A percentile compares a stretch with the other conserved stretches of the same genome.
phyloP scores from a whole-genome alignment of 768 basidiomycete species.

The Leucocoprinus leucothites region DNA sequence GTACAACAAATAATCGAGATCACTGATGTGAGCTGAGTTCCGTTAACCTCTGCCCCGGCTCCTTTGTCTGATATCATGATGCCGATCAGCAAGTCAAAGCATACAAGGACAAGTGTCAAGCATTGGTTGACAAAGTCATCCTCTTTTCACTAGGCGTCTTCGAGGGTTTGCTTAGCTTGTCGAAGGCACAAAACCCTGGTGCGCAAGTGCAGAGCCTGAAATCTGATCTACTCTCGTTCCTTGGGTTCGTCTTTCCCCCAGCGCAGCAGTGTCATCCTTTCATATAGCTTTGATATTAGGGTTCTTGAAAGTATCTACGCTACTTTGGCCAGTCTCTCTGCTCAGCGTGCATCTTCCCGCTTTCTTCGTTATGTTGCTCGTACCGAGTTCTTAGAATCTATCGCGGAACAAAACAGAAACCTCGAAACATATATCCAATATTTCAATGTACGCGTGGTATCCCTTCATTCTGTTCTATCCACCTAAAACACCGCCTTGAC shows the following conservation, averaged over 20 bases:
- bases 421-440: slow-evolving; percentile 8
- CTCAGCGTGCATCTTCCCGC: neutral
- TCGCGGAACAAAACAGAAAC: slow-evolving; percentile 4
- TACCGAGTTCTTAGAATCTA: neutral
- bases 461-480: neutral
- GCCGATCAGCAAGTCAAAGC: slow-evolving; percentile 1
- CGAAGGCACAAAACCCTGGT: neutral
- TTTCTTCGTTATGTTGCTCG: slow-evolving; percentile 9
- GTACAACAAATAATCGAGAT: slow-evolving; percentile 25
- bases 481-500: too few relatives aligned
- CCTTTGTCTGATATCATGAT: neutral
- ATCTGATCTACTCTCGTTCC: slow-evolving; percentile 5
- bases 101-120: slow-evolving; percentile 4
- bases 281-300: neutral
- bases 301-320: slow-evolving; percentile 8
- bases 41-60: too few relatives aligned
- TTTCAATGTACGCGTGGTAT: slow-evolving; percentile 5
- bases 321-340: neutral
- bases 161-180: slow-evolving; percentile 1
- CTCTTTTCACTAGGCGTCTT: slow-evolving; percentile 8
- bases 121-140: slow-evolving; percentile 2
- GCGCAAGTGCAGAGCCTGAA: slow-evolving; percentile 6
- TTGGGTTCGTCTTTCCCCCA: slow-evolving; percentile 5
- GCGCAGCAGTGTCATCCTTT: neutral
- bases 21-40: slow-evolving; percentile 17